These are phyloP conservation scores for Borovskyia barvae DNA, from an alignment of 208 protist genomes.

Conservation along the genomic window DNA sequence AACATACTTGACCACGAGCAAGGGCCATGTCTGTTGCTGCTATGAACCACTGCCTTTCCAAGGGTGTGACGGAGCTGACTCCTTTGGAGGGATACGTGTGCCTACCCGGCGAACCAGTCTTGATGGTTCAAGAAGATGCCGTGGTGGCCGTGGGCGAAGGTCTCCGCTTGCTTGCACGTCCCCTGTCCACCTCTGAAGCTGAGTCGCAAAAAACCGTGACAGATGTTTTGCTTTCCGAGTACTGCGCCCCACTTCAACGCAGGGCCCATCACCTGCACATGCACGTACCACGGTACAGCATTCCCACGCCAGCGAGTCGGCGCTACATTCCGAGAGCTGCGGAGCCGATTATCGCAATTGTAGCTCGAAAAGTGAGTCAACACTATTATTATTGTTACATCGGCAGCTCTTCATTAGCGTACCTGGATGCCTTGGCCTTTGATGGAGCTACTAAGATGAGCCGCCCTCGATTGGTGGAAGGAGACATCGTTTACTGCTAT, in stretches of 20 bases:
- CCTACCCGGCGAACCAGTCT: conserved; percentile 79
- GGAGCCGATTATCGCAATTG: conserved; percentile 74
- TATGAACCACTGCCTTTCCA: not conserved
- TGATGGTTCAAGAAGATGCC: conserved; percentile 34
- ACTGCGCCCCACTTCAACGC: conserved; percentile 52
- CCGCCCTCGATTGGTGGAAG: conserved; percentile 65
- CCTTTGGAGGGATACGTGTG: conserved; percentile 64
- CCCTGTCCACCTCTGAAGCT: not conserved
- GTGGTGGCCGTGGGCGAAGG: conserved; percentile 67
- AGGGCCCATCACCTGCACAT: conserved; percentile 21
- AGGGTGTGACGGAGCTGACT: conserved; percentile 45
- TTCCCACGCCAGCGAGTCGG: conserved; percentile 50
- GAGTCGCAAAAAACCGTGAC: not conserved
- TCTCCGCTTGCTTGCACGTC: conserved; percentile 36
- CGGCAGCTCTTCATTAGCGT: conserved; percentile 37
- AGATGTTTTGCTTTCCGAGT: conserved; percentile 49
- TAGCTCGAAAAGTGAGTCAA: conserved; percentile 45
- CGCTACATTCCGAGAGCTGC: conserved; percentile 50
- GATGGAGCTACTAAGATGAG: conserved; percentile 84
- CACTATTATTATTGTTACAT: conserved; percentile 74
- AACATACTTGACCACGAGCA: no score
- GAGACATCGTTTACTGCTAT: conserved; percentile 76
- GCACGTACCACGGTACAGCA: conserved; percentile 33
- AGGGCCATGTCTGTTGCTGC: not conserved
- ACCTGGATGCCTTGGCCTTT: conserved; percentile 75